These are phyloP conservation scores for Leccinum disarticulatum DNA, from an alignment of 768 basidiomycete species.

Conservation along the genomic window DNA sequence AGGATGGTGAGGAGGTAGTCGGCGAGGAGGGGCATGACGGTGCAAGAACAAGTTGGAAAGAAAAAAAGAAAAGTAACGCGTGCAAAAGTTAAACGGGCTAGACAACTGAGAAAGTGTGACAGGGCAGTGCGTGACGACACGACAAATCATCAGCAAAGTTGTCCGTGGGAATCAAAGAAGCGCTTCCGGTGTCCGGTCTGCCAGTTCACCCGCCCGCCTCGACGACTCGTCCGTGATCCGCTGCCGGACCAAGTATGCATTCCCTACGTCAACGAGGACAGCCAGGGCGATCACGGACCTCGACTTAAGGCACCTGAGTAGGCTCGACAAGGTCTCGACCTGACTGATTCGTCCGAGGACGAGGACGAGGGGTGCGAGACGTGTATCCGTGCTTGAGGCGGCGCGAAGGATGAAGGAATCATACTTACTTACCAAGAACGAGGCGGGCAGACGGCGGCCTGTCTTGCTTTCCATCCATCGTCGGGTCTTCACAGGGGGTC, in stretches of 20 bases:
- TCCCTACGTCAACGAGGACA: constrained; percentile 67
- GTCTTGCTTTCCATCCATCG: constrained; percentile 56
- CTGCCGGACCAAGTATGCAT: constrained; percentile 75
- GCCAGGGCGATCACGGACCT: constrained; percentile 67
- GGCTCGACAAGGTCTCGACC: constrained; percentile 44
- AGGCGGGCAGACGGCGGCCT: constrained; percentile 36
- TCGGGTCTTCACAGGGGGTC: neutral
- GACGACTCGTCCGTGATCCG: constrained; percentile 27
- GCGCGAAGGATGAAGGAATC: constrained; percentile 29
- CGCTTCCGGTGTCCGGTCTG: too few species aligned
- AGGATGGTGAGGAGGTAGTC: constrained; percentile 62
- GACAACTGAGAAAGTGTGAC: constrained; percentile 31
- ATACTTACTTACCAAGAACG: constrained; percentile 23
- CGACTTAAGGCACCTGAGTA: constrained; percentile 54
- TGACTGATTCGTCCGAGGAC: constrained; percentile 28
- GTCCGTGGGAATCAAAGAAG: too few species aligned
- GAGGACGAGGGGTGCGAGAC: constrained; percentile 49
- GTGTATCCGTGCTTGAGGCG: constrained; percentile 54
- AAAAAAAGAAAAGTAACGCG: constrained; percentile 13
- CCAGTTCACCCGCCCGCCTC: too few species aligned
- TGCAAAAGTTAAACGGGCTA: constrained; percentile 23
- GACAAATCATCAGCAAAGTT: too few species aligned
- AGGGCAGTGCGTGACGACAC: constrained; percentile 13
- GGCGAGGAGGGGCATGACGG: constrained; percentile 69
- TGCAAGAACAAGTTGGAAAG: constrained; percentile 27